phyloP scores from a whole-genome alignment of 768 basidiomycete genomes.

The Hericium coralloides region DNA sequence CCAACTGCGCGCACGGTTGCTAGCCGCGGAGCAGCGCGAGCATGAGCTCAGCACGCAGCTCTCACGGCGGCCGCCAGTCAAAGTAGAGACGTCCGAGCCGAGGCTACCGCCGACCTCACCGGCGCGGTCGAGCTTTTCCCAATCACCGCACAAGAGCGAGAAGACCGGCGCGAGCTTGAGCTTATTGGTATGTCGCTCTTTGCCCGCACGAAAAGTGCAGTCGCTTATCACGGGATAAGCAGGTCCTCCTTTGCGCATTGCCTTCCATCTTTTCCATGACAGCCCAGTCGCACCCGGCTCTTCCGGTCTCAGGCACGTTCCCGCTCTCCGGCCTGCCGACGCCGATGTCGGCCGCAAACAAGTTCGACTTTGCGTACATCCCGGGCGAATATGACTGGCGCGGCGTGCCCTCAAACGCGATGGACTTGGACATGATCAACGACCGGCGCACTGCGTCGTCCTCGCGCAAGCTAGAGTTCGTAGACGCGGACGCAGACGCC shows the following conservation, averaged over 20 bases:
- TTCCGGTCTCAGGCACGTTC: conserved; percentile 49
- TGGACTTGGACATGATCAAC: conserved; percentile 39
- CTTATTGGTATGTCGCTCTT: conserved; percentile 50
- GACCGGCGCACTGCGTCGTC: conserved; percentile 25
- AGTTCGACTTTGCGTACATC: conserved; percentile 22
- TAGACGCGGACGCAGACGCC: conserved; percentile 38
- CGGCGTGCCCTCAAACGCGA: conserved; percentile 22
- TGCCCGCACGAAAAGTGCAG: conserved; percentile 12
- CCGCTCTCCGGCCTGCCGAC: conserved; percentile 31
- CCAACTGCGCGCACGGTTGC: conserved; percentile 54
- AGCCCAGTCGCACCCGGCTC: conserved; percentile 34
- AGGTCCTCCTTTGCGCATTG: conserved; percentile 72
- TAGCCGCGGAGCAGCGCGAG: conserved; percentile 58
- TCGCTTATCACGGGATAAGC: conserved; percentile 11
- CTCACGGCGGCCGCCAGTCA: conserved; percentile 34
- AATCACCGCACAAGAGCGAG: conserved; percentile 31
- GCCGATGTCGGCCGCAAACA: conserved; percentile 19
- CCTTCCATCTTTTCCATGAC: conserved; percentile 67
- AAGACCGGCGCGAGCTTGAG: conserved; percentile 51
- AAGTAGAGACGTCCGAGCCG: conserved; percentile 51
- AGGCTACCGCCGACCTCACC: conserved; percentile 35
- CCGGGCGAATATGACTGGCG: conserved; percentile 23
- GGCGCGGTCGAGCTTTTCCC: conserved; percentile 34
- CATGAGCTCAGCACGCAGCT: conserved; percentile 57
- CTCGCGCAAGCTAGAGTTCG: conserved; percentile 46